Base-by-base conservation (phyloP, 2,329 filamentous ascomycete species). In the Rasamsonia emersonii region DNA sequence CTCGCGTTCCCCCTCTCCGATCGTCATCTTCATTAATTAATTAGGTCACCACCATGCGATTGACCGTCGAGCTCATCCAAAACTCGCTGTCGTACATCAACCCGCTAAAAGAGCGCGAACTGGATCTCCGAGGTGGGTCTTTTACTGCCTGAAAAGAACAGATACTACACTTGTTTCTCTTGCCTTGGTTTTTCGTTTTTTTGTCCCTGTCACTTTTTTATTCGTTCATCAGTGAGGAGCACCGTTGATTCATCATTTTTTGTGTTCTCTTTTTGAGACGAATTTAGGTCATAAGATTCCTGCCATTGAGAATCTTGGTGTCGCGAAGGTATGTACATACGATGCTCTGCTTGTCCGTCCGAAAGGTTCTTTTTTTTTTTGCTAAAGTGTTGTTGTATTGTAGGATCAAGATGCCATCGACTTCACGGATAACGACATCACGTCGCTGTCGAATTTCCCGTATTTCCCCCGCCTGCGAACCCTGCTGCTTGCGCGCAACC, bases 31-130 rank as follows among this genome's bases (percentile, higher is more conserved):
- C 20, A 8, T 23, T 11, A 11, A n/a, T n/a, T n/a, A 8, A 23
- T 8, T 11, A 9, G 11, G 11, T 11, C 29, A 40, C 44, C 56
- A 67, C 43, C 28, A 96, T 98, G 91, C 81, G 89, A 73, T 79
- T 98, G 67, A 95, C 89, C 43, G 80, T 85, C 49, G 91, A 96
- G 63, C 79, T 96, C 54, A 93, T 98, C 67, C 77, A 86, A 64
- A 79, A 77, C 63, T 94, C 91, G 58, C 82, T 94, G 49, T 95
- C 89, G 61, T 98, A 95, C 73, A 82, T 96, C 66, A 98, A 96
- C 67, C 88, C 89, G 60, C 76, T 98, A 63, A 93, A 91, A 69
- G 91, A 98, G 75, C 86, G 91, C 64, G 91, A 98, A 76, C 78
- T 98, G 62, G 88, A 96, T 72, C 85, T 98, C 54, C 80, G 91